phyloP scores from a whole-genome alignment of 495 filamentous ascomycete species.

The Alectoria sarmentosa region DNA sequence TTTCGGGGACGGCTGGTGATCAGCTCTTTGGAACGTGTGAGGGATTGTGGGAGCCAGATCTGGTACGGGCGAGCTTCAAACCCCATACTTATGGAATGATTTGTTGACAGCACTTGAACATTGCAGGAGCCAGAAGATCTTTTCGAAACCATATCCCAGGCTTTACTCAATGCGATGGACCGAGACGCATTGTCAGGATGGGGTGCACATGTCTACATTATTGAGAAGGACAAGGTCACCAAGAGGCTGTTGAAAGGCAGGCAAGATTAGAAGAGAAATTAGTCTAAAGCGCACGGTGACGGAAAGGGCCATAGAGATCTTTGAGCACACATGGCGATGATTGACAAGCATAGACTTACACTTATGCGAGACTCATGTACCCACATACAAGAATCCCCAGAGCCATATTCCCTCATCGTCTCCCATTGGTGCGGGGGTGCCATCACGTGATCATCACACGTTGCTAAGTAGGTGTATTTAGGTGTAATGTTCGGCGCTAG shows the following conservation, averaged over 20 bases:
- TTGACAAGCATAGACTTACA: background rate
- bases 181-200: slow-evolving; percentile 93
- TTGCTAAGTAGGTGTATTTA: too few relatives aligned
- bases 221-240: slow-evolving; percentile 99
- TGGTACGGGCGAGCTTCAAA: slow-evolving; percentile 51
- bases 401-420: background rate
- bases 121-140: slow-evolving; percentile 79
- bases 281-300: slow-evolving; percentile 12
- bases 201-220: slow-evolving; percentile 97
- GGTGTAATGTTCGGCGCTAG: background rate
- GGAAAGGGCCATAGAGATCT: background rate
- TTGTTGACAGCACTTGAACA: slow-evolving; percentile 27
- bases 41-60: slow-evolving; percentile 93
- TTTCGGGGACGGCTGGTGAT: slow-evolving; percentile 89
- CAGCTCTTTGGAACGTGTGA: slow-evolving; percentile 99
- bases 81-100: background rate
- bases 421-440: background rate
- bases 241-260: slow-evolving; percentile 94
- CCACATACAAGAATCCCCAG: background rate
- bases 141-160: slow-evolving; percentile 97
- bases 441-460: too few relatives aligned
- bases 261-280: slow-evolving; percentile 40
- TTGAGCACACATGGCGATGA: slow-evolving; percentile 11
- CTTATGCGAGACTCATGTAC: background rate
- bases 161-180: slow-evolving; percentile 93